Evolutionary conservation across 768 basidiomycete species (phyloP), one percentile per base, ranked within the genome.

Genomic region (Suillus fuscotomentosus): DNA sequence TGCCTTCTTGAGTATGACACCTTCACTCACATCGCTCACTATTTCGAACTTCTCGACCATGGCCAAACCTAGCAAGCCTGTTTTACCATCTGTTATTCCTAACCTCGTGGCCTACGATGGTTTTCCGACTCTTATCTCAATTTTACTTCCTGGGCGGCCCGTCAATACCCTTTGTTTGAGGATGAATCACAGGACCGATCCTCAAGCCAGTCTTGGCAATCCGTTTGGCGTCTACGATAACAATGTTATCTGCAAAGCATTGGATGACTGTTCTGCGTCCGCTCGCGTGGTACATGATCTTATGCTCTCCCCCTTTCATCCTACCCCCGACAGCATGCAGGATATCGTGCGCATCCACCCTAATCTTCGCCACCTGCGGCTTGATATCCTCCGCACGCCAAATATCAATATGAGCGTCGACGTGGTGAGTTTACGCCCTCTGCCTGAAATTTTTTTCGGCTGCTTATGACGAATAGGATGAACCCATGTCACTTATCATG

Each of bases 281-380:
- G 13, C 17, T 11, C 20, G 53, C 53, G n/a, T 22, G 8, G 36
- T 56, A 39, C 36, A 56, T 5, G 55, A 56, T 38, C 36, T 56
- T 3, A 56, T 38, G 55, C 13, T 56, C n/a, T 56, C 55, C 4
- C 55, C 55, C 7, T 56, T 38, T 56, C 55, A 56, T 56, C 36
- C 55, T 56, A 38, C 55, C 14, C 34, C 36, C 13, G 55, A 56
- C 36, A 38, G n/a, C 20, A 38, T 56, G n/a, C 36, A 56, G 7
- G 55, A 56, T 7, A 56, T 56, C n/a, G 55, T 39, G n/a, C 55
- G 55, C 36, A 56, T 56, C 36, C 55, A 56, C 55, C 36, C 55
- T 1, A 3, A 56, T 56, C 55, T 38, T 38, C 55, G 55, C 36
- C 55, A 56, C 14, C n/a, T 56, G 36, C 55, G 36, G 14, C 55